Percentiles rank a stretch among this genome's conserved stretches.
phyloP scores from a whole-genome alignment of 768 basidiomycete genomes.

The Astraeus odoratus region DNA sequence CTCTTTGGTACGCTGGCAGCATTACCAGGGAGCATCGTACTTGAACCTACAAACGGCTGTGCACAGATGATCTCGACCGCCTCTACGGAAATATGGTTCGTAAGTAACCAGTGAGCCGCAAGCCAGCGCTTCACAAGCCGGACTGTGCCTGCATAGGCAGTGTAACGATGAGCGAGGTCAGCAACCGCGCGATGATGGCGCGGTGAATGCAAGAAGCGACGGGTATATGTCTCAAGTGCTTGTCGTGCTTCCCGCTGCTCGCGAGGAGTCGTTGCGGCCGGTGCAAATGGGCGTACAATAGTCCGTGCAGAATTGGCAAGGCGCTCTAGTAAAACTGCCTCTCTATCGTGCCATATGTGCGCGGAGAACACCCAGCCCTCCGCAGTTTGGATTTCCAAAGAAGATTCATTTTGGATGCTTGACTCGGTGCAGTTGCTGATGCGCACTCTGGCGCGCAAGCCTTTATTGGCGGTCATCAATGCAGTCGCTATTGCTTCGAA shows the following conservation, averaged over 20 bases:
- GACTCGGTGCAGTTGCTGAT: slow-evolving; percentile 45
- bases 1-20: slow-evolving; percentile 54
- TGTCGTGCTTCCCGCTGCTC: slow-evolving; percentile 51
- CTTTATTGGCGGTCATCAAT: slow-evolving; percentile 47
- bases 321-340: slow-evolving; percentile 69
- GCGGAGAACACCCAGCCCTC: slow-evolving; percentile 85
- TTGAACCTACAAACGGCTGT: slow-evolving; percentile 58
- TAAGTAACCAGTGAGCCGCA: slow-evolving; percentile 81
- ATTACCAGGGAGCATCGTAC: slow-evolving; percentile 25
- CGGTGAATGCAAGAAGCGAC: slow-evolving; percentile 75
- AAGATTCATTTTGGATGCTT: slow-evolving; percentile 59
- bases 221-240: slow-evolving; percentile 53
- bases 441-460: slow-evolving; percentile 52
- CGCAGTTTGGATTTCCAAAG: slow-evolving; percentile 70
- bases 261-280: slow-evolving; percentile 5
- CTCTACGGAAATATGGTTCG: slow-evolving; percentile 66
- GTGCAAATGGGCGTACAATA: slow-evolving; percentile 2
- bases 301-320: slow-evolving; percentile 42
- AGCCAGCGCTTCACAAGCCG: slow-evolving; percentile 92
- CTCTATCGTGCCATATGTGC: slow-evolving; percentile 83
- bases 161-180: slow-evolving; percentile 69
- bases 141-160: slow-evolving; percentile 78
- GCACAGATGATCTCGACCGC: slow-evolving; percentile 84
- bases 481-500: slow-evolving; percentile 71
- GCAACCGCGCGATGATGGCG: slow-evolving; percentile 81